Percentiles rank a stretch among this genome's conserved stretches.
These are phyloP conservation scores for Bromus sterilis DNA, from an alignment of 176 grass and related monocot species.

Conservation along the genomic window DNA sequence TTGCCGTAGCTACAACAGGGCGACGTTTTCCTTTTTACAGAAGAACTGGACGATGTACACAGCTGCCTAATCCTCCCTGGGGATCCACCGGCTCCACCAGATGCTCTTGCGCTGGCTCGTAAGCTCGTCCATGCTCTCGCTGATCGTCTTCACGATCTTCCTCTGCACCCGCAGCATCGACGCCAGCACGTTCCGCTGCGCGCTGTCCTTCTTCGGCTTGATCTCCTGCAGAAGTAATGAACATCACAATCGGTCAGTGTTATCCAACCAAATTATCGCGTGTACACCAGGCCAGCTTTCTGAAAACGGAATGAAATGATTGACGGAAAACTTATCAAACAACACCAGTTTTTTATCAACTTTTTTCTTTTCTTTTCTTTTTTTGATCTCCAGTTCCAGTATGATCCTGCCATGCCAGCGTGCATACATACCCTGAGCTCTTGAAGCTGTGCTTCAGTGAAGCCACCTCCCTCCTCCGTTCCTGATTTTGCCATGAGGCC, in stretches of 20 bases:
- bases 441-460: slow-evolving; percentile 98
- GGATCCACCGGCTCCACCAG: slow-evolving; percentile 98
- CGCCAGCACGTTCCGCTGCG: slow-evolving; percentile 66
- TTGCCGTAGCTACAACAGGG: slow-evolving; percentile 4
- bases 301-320: too few relatives aligned
- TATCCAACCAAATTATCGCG: slow-evolving; percentile 7
- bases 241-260: background rate
- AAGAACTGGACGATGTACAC: background rate
- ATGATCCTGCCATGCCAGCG: background rate
- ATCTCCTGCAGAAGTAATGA: slow-evolving; percentile 51
- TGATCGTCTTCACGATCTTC: slow-evolving; percentile 65
- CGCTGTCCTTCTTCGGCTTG: slow-evolving; percentile 57
- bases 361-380: too few relatives aligned
- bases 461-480: slow-evolving; percentile 75
- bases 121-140: slow-evolving; percentile 79
- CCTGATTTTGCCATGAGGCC: slow-evolving; percentile 83
- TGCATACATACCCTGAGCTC: slow-evolving; percentile 61
- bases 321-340: background rate
- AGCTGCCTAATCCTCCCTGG: slow-evolving; percentile 59
- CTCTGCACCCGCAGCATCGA: slow-evolving; percentile 69
- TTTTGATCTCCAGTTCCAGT: background rate
- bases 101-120: slow-evolving; percentile 63
- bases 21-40: background rate
- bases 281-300: background rate
- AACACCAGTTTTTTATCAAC: background rate